Percentiles rank a stretch among this genome's conserved stretches.
phyloP scores from a whole-genome alignment of 805 yeast species.

The Ogataea degrootiae region DNA sequence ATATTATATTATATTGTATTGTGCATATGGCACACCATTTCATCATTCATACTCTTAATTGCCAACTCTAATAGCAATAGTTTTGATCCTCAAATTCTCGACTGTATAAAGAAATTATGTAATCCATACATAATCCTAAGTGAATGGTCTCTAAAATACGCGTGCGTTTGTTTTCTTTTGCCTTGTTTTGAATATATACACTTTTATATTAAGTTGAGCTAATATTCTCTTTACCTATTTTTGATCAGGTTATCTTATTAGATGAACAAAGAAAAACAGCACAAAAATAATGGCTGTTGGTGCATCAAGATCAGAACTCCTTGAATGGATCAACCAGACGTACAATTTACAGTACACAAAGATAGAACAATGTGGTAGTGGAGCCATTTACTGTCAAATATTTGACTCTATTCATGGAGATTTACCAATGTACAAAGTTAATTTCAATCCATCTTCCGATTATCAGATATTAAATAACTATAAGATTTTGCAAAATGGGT shows the following conservation, averaged over 20 bases:
- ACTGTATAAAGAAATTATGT: too few species aligned
- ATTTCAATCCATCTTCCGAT: conserved; percentile 63
- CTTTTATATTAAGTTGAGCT: too few species aligned
- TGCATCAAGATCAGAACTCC: conserved; percentile 78
- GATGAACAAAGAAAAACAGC: background rate
- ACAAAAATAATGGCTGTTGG: conserved; percentile 35
- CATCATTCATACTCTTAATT: background rate
- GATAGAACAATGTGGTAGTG: conserved; percentile 92
- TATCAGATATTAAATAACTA: conserved; percentile 76
- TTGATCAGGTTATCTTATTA: background rate
- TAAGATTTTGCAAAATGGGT: conserved; percentile 81
- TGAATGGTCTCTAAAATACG: too few species aligned
- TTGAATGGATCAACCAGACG: conserved; percentile 79
- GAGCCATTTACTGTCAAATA: conserved; percentile 92
- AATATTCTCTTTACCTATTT: too few species aligned
- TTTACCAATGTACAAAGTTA: conserved; percentile 75
- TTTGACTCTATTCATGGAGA: conserved; percentile 82
- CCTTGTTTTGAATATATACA: too few species aligned
- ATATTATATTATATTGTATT: background rate
- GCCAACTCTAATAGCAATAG: background rate
- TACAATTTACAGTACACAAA: conserved; percentile 62
- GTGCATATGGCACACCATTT: background rate
- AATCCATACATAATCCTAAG: too few species aligned
- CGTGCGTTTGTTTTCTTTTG: too few species aligned
- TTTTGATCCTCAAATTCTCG: too few species aligned